Percentiles rank a stretch among this genome's conserved stretches.
Evolutionary conservation across 805 yeast species (phyloP).

Genomic region (Cyberlindnera subsufficiens): DNA sequence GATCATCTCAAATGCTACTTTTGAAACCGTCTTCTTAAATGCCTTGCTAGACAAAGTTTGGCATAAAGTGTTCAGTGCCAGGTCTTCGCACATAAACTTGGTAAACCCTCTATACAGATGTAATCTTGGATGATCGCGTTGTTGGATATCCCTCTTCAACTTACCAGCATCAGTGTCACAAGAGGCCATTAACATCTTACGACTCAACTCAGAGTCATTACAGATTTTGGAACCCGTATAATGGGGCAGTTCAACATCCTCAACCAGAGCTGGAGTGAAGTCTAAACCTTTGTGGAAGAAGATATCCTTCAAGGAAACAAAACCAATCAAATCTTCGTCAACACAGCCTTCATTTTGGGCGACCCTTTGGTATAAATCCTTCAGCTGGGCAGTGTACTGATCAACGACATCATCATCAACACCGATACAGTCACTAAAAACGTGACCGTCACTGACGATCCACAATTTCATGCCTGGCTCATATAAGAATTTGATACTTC

Average conservation of each 20-base stretch:
- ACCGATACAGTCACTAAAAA: slow-evolving; percentile 58
- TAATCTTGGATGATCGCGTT: slow-evolving; percentile 50
- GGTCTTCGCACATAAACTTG: slow-evolving; percentile 55
- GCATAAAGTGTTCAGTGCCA: slow-evolving; percentile 36
- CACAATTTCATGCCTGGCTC: slow-evolving; percentile 50
- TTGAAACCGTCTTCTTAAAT: slow-evolving; percentile 44
- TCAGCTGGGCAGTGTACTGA: slow-evolving; percentile 38
- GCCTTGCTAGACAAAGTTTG: slow-evolving; percentile 32
- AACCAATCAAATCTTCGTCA: slow-evolving; percentile 29
- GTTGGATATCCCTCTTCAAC: slow-evolving; percentile 52
- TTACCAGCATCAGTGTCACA: slow-evolving; percentile 55
- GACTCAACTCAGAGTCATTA: slow-evolving; percentile 31
- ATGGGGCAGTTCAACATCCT: slow-evolving; percentile 26
- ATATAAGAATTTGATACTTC: slow-evolving; percentile 33
- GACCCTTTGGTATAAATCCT: slow-evolving; percentile 23
- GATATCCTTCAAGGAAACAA: slow-evolving; percentile 36
- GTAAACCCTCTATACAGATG: slow-evolving; percentile 51
- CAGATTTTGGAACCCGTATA: slow-evolving; percentile 35
- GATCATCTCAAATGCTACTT: slow-evolving; percentile 60
- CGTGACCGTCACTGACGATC: slow-evolving; percentile 63
- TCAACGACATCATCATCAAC: slow-evolving; percentile 53
- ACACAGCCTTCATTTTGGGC: slow-evolving; percentile 22
- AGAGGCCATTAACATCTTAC: slow-evolving; percentile 37
- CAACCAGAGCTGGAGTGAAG: slow-evolving; percentile 26
- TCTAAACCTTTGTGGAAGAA: slow-evolving; percentile 28